Percentiles rank a stretch among this genome's conserved stretches.
Conservation (phyloP, 768 basidiomycete species). For the Pleurotus platypus region DNA sequence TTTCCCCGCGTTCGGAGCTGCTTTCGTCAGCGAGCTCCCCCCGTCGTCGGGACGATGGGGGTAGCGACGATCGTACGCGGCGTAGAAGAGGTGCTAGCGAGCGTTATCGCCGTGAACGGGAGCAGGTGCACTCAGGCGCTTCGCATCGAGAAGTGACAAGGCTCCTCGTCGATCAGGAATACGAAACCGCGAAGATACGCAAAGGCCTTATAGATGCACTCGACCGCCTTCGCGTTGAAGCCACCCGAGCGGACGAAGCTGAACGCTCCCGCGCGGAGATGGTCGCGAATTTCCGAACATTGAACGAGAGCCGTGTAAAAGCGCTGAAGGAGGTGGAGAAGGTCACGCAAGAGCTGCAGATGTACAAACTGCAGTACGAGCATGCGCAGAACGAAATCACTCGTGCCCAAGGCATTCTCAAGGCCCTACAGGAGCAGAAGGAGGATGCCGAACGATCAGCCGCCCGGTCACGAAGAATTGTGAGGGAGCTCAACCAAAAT, state of each 20-base stretch:
- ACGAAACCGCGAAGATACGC: constrained; percentile 30
- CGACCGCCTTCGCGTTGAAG: constrained; percentile 29
- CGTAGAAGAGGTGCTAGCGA: constrained; percentile 5
- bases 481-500: constrained; percentile 48
- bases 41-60: not conserved
- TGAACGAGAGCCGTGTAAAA: constrained; percentile 24
- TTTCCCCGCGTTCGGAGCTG: not conserved
- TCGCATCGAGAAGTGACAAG: constrained; percentile 25
- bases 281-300: constrained; percentile 25
- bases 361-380: constrained; percentile 36
- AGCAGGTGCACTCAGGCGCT: constrained; percentile 15
- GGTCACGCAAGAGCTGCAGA: constrained; percentile 30
- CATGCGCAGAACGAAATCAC: constrained; percentile 46
- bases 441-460: constrained; percentile 58
- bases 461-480: constrained; percentile 44
- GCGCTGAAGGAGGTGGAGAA: constrained; percentile 35
- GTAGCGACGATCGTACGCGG: not conserved
- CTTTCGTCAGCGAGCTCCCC: not conserved
- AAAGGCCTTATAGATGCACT: constrained; percentile 31
- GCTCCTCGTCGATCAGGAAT: constrained; percentile 28
- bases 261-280: constrained; percentile 30
- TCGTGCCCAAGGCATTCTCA: constrained; percentile 47
- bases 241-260: constrained; percentile 28
- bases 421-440: constrained; percentile 44
- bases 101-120: constrained; percentile 16